These are phyloP conservation scores for Sanguinoderma infundibulare DNA, from an alignment of 1,284 basidiomycete species.

Conservation along the genomic window DNA sequence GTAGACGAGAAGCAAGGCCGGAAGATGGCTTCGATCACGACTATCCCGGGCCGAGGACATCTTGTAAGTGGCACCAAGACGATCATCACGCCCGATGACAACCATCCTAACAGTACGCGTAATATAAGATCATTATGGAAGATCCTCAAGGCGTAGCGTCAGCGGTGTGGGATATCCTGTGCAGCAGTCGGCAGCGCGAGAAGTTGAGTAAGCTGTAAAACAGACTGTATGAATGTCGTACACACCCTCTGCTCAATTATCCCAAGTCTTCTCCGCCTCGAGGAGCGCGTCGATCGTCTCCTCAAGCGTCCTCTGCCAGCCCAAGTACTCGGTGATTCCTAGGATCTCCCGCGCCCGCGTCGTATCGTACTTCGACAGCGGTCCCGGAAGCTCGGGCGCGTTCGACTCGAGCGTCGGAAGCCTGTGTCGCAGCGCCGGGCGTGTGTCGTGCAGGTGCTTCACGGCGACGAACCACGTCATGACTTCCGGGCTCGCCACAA, in stretches of 20 bases:
- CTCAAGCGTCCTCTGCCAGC: slow-evolving; percentile 27
- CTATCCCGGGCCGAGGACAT: no score
- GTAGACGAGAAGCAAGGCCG: no score
- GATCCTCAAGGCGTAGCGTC: neutral
- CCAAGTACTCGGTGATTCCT: slow-evolving; percentile 20
- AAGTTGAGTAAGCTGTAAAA: neutral
- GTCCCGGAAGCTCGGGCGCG: slow-evolving; percentile 1
- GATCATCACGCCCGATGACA: no score
- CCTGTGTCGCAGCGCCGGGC: slow-evolving; percentile 27
- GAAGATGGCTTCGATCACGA: no score
- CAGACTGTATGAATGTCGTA: no score
- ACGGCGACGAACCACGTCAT: neutral
- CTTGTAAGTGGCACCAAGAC: no score
- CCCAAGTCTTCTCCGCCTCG: slow-evolving; percentile 26
- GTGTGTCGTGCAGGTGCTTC: slow-evolving; percentile 14
- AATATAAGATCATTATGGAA: neutral
- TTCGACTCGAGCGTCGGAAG: slow-evolving; percentile 5
- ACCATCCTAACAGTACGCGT: no score
- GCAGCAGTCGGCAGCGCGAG: neutral
- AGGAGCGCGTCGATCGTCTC: slow-evolving; percentile 27
- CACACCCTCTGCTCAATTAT: no score
- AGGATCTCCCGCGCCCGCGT: slow-evolving; percentile 24
- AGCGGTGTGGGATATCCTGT: neutral
- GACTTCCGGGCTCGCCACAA: slow-evolving; percentile 16
- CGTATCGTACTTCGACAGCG: slow-evolving; percentile 15